These are phyloP conservation scores for Kwoniella sp. DNA, from an alignment of 768 basidiomycete species.

Conservation along the genomic window DNA sequence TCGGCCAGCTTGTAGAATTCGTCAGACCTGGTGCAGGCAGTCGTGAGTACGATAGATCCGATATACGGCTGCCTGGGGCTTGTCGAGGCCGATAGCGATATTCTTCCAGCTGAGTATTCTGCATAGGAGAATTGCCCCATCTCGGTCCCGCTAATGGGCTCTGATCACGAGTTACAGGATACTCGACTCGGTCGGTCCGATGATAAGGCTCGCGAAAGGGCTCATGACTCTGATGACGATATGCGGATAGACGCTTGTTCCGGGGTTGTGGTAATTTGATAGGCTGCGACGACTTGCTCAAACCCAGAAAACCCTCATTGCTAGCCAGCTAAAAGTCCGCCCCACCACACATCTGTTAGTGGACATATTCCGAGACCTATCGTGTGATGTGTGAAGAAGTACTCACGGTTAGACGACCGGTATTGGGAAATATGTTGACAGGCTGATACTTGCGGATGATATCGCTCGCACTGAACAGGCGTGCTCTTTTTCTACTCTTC, in stretches of 20 bases:
- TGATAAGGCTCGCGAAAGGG: background rate
- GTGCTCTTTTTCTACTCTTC: background rate
- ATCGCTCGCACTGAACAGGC: background rate
- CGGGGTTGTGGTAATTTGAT: background rate
- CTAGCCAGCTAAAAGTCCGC: background rate
- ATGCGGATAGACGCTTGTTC: background rate
- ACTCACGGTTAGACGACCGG: slow-evolving; percentile 17
- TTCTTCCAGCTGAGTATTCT: background rate
- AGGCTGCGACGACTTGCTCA: slow-evolving; percentile 14
- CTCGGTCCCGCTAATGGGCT: no score
- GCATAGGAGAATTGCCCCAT: no score
- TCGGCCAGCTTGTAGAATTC: slow-evolving; percentile 23
- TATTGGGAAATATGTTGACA: background rate
- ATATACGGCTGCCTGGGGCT: background rate
- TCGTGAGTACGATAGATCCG: background rate
- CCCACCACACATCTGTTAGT: no score
- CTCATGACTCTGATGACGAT: no score
- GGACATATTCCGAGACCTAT: no score
- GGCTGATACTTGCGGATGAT: slow-evolving; percentile 5
- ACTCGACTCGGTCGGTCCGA: background rate
- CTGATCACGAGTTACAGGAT: background rate
- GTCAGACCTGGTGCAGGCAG: slow-evolving; percentile 17
- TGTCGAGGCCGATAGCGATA: background rate
- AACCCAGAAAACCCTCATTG: slow-evolving; percentile 3
- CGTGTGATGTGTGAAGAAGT: no score